These are phyloP conservation scores for Centaurea solstitialis DNA, from an alignment of 129 eudicot species.

Conservation along the genomic window DNA sequence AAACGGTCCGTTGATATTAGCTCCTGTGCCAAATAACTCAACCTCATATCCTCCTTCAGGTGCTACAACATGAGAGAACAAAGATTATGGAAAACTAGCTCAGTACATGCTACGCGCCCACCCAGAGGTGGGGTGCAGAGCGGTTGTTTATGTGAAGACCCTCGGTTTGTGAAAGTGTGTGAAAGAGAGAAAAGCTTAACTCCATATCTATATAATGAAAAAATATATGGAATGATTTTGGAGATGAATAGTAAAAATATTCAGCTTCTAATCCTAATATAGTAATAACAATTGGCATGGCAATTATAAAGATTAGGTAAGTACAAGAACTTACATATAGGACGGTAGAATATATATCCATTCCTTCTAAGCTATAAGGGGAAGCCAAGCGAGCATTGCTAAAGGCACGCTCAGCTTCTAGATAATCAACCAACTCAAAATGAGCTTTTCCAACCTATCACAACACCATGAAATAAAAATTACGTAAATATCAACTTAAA, in stretches of 20 bases:
- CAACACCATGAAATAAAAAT: neutral
- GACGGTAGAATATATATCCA: conserved; percentile 93
- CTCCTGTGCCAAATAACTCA: conserved; percentile 97
- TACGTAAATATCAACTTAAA: conserved; percentile 3
- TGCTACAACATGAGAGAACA: conserved; percentile 52
- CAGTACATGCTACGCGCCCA: neutral
- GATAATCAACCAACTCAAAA: conserved; percentile 94
- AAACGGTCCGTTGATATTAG: conserved; percentile 93
- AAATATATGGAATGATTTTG: neutral
- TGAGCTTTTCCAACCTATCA: conserved; percentile 93
- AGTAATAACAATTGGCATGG: neutral
- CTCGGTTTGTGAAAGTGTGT: no score
- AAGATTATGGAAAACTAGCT: neutral
- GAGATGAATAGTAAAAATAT: neutral
- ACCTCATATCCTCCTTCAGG: conserved; percentile 95
- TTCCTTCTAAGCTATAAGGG: conserved; percentile 93
- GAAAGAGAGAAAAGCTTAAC: neutral
- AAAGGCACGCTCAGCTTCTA: conserved; percentile 94
- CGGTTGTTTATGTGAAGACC: no score
- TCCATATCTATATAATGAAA: neutral
- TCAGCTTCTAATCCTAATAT: neutral
- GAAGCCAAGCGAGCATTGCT: conserved; percentile 77
- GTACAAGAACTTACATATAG: conserved; percentile 65
- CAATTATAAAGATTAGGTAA: neutral
- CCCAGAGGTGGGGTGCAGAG: no score